These are phyloP conservation scores for Arthrobotrys sinensis DNA, from an alignment of 2,329 filamentous ascomycete species.

Conservation along the genomic window DNA sequence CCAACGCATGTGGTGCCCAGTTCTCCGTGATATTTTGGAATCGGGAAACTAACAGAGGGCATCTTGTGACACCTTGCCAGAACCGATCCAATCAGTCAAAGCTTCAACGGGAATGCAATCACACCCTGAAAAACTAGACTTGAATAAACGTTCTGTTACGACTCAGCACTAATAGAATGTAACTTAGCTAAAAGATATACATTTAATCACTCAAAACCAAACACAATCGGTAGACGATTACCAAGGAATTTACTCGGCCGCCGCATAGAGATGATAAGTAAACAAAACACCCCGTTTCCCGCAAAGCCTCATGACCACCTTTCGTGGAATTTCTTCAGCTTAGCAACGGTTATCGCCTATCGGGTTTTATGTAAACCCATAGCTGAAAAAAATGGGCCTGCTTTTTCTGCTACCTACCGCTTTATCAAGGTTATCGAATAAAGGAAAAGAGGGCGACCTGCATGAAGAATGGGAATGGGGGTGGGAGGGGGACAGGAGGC, in stretches of 20 bases:
- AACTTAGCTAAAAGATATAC: background rate
- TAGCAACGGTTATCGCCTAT: constrained; percentile 44
- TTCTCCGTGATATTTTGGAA: constrained; percentile 56
- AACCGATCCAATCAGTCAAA: constrained; percentile 54
- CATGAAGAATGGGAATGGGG: constrained; percentile 13
- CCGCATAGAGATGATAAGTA: constrained; percentile 27
- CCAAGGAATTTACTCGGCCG: background rate
- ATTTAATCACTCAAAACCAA: background rate
- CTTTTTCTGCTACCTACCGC: background rate
- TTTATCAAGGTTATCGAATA: constrained; percentile 21
- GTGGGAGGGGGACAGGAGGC: constrained; percentile 22
- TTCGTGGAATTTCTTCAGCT: constrained; percentile 7
- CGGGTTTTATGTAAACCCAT: constrained; percentile 23
- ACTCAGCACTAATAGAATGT: background rate
- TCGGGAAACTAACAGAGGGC: constrained; percentile 12
- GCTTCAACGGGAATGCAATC: constrained; percentile 17
- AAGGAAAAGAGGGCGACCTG: constrained; percentile 6
- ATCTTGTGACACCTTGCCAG: constrained; percentile 50
- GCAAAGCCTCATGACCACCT: background rate
- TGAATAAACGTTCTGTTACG: background rate
- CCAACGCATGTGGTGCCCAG: constrained; percentile 27
- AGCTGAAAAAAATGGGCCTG: constrained; percentile 1
- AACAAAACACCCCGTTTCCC: background rate
- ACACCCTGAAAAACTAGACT: background rate
- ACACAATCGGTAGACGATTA: background rate